Conservation (phyloP, 805 yeast species). For the Pichia gijzeniarum region DNA sequence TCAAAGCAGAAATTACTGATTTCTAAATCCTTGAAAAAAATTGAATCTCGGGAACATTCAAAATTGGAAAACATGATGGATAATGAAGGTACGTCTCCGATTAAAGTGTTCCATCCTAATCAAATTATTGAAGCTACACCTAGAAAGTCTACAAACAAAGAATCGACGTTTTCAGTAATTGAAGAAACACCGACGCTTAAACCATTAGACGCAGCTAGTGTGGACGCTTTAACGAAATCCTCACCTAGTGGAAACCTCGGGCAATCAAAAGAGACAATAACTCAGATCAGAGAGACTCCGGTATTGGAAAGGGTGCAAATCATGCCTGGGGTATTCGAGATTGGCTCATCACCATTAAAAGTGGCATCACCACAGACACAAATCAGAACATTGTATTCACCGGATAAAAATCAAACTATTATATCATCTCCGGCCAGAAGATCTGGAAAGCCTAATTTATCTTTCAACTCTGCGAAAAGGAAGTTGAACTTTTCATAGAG, state of each 20-base stretch:
- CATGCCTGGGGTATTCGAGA: slow-evolving; percentile 14
- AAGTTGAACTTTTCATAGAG: slow-evolving; percentile 17
- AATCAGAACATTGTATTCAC: background rate
- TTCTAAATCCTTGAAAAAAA: no score
- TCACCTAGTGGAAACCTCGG: background rate
- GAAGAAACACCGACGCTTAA: background rate
- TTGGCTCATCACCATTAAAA: slow-evolving; percentile 20
- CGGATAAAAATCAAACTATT: slow-evolving; percentile 4
- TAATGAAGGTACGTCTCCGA: background rate
- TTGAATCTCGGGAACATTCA: no score
- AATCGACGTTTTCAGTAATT: background rate
- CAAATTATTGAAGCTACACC: slow-evolving; percentile 23
- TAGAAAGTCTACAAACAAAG: slow-evolving; percentile 1
- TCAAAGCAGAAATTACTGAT: slow-evolving; percentile 18
- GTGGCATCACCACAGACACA: background rate
- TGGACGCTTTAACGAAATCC: background rate
- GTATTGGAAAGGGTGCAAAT: slow-evolving; percentile 10
- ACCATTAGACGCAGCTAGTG: background rate
- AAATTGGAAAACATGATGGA: no score
- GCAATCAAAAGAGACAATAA: background rate
- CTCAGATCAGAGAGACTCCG: slow-evolving; percentile 8
- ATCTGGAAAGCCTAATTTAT: background rate
- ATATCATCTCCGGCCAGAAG: background rate
- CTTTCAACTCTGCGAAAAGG: slow-evolving; percentile 15
- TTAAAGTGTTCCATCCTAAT: background rate